Evolutionary conservation across 1,284 basidiomycete genomes (phyloP), one percentile per base, ranked within the genome.

Genomic region (Cryptococcus maquisensis): DNA sequence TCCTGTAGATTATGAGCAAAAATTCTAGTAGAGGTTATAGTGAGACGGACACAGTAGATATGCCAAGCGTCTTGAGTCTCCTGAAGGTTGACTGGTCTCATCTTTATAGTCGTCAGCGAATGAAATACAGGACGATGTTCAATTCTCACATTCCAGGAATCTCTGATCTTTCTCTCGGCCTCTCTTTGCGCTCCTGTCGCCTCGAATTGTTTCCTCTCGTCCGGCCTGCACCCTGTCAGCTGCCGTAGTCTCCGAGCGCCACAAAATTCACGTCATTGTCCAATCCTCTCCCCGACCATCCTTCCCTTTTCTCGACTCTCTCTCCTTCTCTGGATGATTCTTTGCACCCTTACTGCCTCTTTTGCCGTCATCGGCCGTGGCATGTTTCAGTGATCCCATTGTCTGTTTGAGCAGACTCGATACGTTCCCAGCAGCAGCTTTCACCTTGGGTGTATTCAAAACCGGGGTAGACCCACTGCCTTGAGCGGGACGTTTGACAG

Each of bases 351-450:
- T 26, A 26, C 37, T 36, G 13, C 12, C 36, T 47, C 23, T 37
- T 44, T 32, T 16, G 44, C 43, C 32, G 35, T 20, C 38, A 52
- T 51, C 36, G 51, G 50, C 4, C 61, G 53, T 58, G 15, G 21
- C 13, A 23, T 52, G 47, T 40, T 26, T 49, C 28, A 12, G 20
- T 18, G 46, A 18, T 18, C n/a, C 40, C 12, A 18, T 23, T 4
- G 46, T 37, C 18, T 35, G 18, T n/a, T 24, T 15, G n/a, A 36
- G 36, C n/a, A 47, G 35, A n/a, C 32, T 38, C 32, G 40, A 10
- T 10, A 42, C 40, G 7, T 18, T 42, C 2, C 18, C 26, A 9
- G 46, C 16, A 13, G 32, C 35, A 12, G 36, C 28, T 36, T 47
- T 35, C 15, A 37, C 10, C 18, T 47, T 47, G 46, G 28, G 46